These are phyloP conservation scores for Penstemon barbatus DNA, from an alignment of 257 asterid genomes.

Conservation along the genomic window DNA sequence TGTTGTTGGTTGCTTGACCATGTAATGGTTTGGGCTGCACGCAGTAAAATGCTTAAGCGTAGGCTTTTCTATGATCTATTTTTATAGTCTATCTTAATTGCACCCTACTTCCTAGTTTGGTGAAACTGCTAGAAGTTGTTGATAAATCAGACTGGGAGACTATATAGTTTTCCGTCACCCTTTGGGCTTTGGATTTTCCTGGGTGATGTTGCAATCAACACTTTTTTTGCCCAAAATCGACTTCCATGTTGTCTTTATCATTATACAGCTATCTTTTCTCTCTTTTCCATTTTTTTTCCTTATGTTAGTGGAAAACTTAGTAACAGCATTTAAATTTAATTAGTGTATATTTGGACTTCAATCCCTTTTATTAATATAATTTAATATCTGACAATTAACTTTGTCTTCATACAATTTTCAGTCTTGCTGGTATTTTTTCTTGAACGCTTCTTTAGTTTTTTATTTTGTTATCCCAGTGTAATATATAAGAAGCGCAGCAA, in stretches of 20 bases:
- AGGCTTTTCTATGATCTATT: conserved; percentile 1
- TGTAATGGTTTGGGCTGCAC: conserved; percentile 21
- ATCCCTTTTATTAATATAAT: too few relatives aligned
- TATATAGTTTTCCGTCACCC: not conserved
- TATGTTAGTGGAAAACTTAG: too few relatives aligned
- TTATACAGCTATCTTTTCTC: not conserved
- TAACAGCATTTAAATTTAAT: conserved; percentile 15
- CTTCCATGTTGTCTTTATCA: not conserved
- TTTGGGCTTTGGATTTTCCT: not conserved
- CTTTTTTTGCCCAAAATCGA: not conserved
- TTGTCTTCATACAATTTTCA: too few relatives aligned
- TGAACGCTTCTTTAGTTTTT: too few relatives aligned
- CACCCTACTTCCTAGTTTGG: conserved; percentile 2
- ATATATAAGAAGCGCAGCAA: too few relatives aligned
- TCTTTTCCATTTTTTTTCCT: not conserved
- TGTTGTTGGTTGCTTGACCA: conserved; percentile 21
- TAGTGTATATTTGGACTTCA: conserved; percentile 1
- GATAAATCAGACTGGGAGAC: not conserved
- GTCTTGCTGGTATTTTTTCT: too few relatives aligned
- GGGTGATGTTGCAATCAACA: conserved; percentile 4
- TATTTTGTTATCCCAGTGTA: too few relatives aligned
- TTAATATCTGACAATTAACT: too few relatives aligned
- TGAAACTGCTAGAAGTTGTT: not conserved
- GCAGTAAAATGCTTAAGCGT: not conserved
- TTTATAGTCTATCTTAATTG: not conserved